A percentile compares a stretch with the other conserved stretches of the same genome.
phyloP scores from a whole-genome alignment of 202 grass and related monocot genomes.

The Setaria italica region DNA sequence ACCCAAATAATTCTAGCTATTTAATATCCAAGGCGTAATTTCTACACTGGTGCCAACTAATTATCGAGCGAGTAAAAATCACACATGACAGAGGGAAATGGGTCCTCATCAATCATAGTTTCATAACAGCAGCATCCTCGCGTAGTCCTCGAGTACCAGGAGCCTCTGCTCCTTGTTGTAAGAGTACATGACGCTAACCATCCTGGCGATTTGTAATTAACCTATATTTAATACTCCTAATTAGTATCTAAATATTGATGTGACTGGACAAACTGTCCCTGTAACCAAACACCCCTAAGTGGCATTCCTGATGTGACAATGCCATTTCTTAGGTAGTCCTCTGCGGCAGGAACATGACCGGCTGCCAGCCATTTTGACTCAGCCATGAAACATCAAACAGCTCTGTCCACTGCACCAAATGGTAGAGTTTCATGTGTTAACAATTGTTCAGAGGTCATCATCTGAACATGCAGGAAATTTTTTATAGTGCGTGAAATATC shows the following conservation, averaged over 20 bases:
- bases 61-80: too few relatives aligned
- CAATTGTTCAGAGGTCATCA: too few relatives aligned
- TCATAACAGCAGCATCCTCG: not conserved
- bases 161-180: conserved; percentile 55
- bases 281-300: not conserved
- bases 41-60: too few relatives aligned
- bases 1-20: too few relatives aligned
- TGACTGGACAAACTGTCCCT: too few relatives aligned
- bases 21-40: too few relatives aligned
- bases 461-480: not conserved
- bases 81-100: too few relatives aligned
- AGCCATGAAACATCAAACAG: conserved; percentile 61
- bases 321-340: conserved; percentile 60
- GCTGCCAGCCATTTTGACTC: conserved; percentile 55
- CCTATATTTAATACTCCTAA: too few relatives aligned
- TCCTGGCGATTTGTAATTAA: conserved; percentile 24
- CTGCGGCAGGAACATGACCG: conserved; percentile 16
- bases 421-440: not conserved
- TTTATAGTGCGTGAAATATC: not conserved
- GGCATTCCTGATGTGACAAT: conserved; percentile 42
- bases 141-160: conserved; percentile 62
- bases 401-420: conserved; percentile 42
- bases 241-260: too few relatives aligned
- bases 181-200: conserved; percentile 67
- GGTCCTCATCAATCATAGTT: too few relatives aligned